These are phyloP conservation scores for Lomentospora prolificans DNA, from an alignment of 2,329 filamentous ascomycete species.

Conservation along the genomic window DNA sequence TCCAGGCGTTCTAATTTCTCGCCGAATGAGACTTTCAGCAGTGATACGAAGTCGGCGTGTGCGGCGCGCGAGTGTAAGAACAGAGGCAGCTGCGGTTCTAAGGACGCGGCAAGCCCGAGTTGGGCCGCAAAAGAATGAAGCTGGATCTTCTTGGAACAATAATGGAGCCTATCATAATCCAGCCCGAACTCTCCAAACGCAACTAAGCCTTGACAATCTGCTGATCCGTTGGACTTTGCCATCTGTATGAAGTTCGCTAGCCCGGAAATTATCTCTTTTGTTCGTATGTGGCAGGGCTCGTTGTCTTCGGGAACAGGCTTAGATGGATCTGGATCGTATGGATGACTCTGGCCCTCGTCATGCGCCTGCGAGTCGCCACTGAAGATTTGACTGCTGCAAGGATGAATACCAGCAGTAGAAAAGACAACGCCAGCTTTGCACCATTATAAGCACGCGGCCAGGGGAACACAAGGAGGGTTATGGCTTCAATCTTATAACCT, in stretches of 20 bases:
- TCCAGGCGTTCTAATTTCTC: constrained; percentile 54
- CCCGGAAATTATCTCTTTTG: constrained; percentile 40
- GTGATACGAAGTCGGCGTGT: constrained; percentile 68
- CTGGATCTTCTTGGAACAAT: constrained; percentile 70
- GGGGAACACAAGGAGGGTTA: too few species aligned
- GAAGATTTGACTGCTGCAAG: constrained; percentile 77
- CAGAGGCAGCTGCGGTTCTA: constrained; percentile 68
- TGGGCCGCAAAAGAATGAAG: constrained; percentile 78
- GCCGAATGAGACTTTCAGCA: constrained; percentile 53
- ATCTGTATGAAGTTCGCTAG: constrained; percentile 56
- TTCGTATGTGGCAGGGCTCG: constrained; percentile 27
- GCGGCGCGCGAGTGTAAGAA: constrained; percentile 90
- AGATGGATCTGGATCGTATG: constrained; percentile 43
- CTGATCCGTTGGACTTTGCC: constrained; percentile 44
- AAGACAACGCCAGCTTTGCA: constrained; percentile 66
- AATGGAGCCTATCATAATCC: constrained; percentile 86
- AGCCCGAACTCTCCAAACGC: constrained; percentile 94
- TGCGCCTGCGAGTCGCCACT: constrained; percentile 38
- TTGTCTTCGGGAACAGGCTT: constrained; percentile 39
- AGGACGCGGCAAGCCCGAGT: constrained; percentile 61
- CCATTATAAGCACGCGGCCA: constrained; percentile 9
- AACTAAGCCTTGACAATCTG: constrained; percentile 53
- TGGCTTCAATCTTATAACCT: constrained; percentile 12
- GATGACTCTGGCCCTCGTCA: constrained; percentile 37
- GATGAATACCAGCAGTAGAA: constrained; percentile 87